A percentile compares a stretch with the other conserved stretches of the same genome.
Evolutionary conservation across 495 filamentous ascomycete genomes (phyloP).

Genomic region (Penicillium macrosclerotiorum): DNA sequence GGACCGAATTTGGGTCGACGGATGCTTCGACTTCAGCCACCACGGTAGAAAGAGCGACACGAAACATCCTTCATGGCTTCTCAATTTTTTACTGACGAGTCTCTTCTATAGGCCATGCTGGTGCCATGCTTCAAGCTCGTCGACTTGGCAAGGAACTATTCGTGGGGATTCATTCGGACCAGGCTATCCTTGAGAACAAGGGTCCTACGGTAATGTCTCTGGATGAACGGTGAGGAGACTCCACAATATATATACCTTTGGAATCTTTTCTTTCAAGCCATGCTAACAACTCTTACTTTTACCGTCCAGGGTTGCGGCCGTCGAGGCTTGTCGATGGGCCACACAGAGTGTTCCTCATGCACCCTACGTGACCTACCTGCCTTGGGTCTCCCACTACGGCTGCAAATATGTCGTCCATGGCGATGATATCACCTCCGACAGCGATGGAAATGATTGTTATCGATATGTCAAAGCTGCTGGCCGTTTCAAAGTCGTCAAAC

Average conservation of each 20-base stretch:
- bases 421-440: conserved; percentile 83
- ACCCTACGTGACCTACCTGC: conserved; percentile 90
- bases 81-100: conserved; percentile 3
- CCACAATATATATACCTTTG: no score
- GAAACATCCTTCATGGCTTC: background rate
- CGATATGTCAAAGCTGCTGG: conserved; percentile 90
- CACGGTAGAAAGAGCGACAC: conserved; percentile 60
- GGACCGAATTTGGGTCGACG: conserved; percentile 91
- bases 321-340: conserved; percentile 93
- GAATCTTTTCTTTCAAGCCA: background rate
- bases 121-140: conserved; percentile 92
- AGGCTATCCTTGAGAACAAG: conserved; percentile 93
- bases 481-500: conserved; percentile 89
- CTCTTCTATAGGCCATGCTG: conserved; percentile 71
- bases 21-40: conserved; percentile 98
- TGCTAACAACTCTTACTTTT: conserved; percentile 22
- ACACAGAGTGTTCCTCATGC: conserved; percentile 78
- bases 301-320: conserved; percentile 64
- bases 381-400: conserved; percentile 92
- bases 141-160: conserved; percentile 80
- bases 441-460: conserved; percentile 90
- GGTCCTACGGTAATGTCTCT: conserved; percentile 97
- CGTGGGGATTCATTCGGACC: conserved; percentile 92
- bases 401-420: conserved; percentile 93
- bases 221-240: conserved; percentile 77